Base-by-base conservation (phyloP, 805 yeast species). In the Zygosaccharomyces kombuchaensis region DNA sequence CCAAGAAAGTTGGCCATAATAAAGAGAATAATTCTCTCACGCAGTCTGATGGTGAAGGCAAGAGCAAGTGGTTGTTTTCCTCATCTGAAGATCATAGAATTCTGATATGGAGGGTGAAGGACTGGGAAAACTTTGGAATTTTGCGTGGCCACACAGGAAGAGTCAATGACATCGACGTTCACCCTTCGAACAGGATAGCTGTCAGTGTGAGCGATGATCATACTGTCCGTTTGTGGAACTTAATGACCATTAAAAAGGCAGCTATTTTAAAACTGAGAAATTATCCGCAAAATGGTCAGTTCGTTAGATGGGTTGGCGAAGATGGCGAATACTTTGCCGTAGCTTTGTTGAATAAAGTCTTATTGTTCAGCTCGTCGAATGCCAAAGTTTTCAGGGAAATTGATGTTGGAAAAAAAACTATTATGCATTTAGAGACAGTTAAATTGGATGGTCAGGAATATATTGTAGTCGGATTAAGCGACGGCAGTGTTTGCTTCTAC, bases 191-290 rank as follows among this genome's bases (percentile, higher is more conserved):
- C 10, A 77, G 87, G 67, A 80, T 93, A 46, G 97, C 97, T 5
- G 77, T 93, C 22, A 84, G 95, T 49, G 96, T 89, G 4, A 87
- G 95, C 47, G 81, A 77, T 23, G 99, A 93, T 65, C 78, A 78
- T 51, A 84, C 95, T 6, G 75, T 93, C 30, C 74, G 91, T 59
- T 73, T 93, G 47, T 93, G 99, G 99, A 93, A 93, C 62, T 72
- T 93, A 54, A 91, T 93, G 98, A 91, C 97, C 1, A 93, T 88
- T 10, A 86, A 87, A 63, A 90, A 89, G 66, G 98, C 98, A 14
- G 90, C 96, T 1, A 73, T 78, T 9, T 70, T 90, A 66, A 89
- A 85, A 59, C 68, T 86, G 48, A 82, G 76, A 60, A 78, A 74
- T 49, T 86, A 82, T 59, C 81, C 83, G 53, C 86, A 84, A 65